Conservation (phyloP, 805 yeast genomes). For the Candida taoyuanica region DNA sequence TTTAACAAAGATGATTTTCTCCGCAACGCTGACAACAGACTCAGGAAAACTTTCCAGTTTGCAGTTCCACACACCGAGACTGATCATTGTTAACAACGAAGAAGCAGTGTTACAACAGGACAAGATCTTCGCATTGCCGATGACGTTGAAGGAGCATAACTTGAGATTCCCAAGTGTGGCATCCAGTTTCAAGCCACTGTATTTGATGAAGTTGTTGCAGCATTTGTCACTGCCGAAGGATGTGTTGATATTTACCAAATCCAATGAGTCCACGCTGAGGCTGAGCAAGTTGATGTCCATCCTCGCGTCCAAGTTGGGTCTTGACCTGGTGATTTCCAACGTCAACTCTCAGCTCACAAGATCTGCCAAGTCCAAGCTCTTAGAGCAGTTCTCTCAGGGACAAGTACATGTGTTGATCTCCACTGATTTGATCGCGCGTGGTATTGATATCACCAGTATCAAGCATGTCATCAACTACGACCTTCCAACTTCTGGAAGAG, state of each 20-base stretch:
- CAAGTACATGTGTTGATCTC: conserved; percentile 56
- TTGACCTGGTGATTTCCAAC: conserved; percentile 32
- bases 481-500: conserved; percentile 81
- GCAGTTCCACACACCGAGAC: conserved; percentile 63
- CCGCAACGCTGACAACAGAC: conserved; percentile 92
- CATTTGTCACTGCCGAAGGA: conserved; percentile 30
- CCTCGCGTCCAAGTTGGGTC: conserved; percentile 29
- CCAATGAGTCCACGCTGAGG: conserved; percentile 86
- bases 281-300: conserved; percentile 55
- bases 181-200: conserved; percentile 65
- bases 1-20: conserved; percentile 69
- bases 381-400: conserved; percentile 55
- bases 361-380: conserved; percentile 47
- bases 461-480: conserved; percentile 85
- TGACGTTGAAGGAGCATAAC: conserved; percentile 41
- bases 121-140: conserved; percentile 55
- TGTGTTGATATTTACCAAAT: conserved; percentile 62
- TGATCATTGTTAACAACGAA: conserved; percentile 66
- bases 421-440: conserved; percentile 95
- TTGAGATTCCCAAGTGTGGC: conserved; percentile 34
- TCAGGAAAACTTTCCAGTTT: conserved; percentile 79
- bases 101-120: conserved; percentile 40
- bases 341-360: conserved; percentile 57
- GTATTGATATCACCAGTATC: conserved; percentile 74
- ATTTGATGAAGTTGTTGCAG: conserved; percentile 52